phyloP scores from a whole-genome alignment of 768 basidiomycete species.

The Dacryopinax primogenitus region DNA sequence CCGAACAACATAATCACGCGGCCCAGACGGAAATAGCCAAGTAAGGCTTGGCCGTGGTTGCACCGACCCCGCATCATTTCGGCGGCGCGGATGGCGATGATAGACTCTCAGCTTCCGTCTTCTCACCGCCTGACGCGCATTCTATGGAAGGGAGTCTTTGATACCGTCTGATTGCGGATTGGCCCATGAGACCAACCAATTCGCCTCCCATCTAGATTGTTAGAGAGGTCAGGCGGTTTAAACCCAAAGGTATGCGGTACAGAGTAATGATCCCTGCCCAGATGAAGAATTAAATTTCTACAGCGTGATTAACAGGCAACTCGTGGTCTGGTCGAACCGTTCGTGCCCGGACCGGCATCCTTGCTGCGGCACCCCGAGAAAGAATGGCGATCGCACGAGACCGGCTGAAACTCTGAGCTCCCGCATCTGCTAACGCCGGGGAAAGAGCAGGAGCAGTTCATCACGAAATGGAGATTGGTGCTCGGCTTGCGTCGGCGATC shows the following conservation, averaged over 20 bases:
- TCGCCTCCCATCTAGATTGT: background rate
- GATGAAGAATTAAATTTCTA: too few species aligned
- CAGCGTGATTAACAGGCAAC: too few species aligned
- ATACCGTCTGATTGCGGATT: conserved; percentile 6
- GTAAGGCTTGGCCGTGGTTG: background rate
- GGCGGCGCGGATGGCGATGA: background rate
- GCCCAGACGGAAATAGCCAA: conserved; percentile 2
- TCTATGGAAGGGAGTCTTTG: background rate
- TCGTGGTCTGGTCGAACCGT: too few species aligned
- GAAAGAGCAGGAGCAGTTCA: background rate
- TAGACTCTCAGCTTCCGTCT: conserved; percentile 4
- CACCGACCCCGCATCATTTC: conserved; percentile 7
- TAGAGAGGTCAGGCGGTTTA: background rate
- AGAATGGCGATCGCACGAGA: too few species aligned
- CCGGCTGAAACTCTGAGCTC: background rate
- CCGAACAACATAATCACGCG: background rate
- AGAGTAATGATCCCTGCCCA: too few species aligned
- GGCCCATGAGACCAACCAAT: background rate
- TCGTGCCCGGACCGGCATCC: too few species aligned
- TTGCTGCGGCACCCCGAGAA: too few species aligned
- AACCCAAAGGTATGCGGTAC: too few species aligned
- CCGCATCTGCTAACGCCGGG: background rate
- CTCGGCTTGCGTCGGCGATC: conserved; percentile 2
- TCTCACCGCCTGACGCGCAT: background rate
- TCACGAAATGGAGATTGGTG: background rate